Conservation (phyloP, 1,284 basidiomycete genomes). For the Fomes fomentarius region DNA sequence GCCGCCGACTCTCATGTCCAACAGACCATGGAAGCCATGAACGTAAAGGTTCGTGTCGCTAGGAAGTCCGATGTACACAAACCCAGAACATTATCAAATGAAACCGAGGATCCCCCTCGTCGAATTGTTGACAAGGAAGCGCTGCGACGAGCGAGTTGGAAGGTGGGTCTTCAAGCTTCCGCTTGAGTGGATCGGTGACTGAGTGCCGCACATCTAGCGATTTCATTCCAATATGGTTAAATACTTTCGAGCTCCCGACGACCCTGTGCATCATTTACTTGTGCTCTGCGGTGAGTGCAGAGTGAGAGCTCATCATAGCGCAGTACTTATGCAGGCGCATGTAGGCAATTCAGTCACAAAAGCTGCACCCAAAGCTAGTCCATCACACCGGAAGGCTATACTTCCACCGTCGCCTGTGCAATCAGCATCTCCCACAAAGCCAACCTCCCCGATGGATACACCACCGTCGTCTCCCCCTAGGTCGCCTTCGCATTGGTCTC, state of each 20-base stretch:
- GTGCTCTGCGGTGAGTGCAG: slow-evolving; percentile 11
- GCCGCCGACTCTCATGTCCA: slow-evolving; percentile 2
- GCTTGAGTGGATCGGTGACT: neutral
- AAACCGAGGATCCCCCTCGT: neutral
- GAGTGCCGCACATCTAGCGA: slow-evolving; percentile 6
- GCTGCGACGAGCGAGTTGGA: slow-evolving; percentile 17
- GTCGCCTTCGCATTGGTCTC: slow-evolving; percentile 23
- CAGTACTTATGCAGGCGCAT: neutral
- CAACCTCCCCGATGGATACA: neutral
- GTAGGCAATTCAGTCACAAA: neutral
- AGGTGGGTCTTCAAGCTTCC: neutral
- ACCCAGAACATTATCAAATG: neutral
- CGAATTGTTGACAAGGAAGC: slow-evolving; percentile 10
- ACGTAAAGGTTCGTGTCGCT: slow-evolving; percentile 19
- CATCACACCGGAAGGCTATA: no score
- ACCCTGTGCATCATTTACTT: slow-evolving; percentile 10
- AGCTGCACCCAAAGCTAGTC: no score
- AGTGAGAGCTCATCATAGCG: neutral
- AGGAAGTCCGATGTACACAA: slow-evolving; percentile 10
- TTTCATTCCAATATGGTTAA: slow-evolving; percentile 13
- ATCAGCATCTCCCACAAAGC: neutral
- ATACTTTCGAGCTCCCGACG: slow-evolving; percentile 16
- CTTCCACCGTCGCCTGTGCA: no score
- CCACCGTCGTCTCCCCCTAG: slow-evolving; percentile 4
- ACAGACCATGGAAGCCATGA: slow-evolving; percentile 11